phyloP scores from a whole-genome alignment of 106 monocot species.

The Platanthera guangdongensis region DNA sequence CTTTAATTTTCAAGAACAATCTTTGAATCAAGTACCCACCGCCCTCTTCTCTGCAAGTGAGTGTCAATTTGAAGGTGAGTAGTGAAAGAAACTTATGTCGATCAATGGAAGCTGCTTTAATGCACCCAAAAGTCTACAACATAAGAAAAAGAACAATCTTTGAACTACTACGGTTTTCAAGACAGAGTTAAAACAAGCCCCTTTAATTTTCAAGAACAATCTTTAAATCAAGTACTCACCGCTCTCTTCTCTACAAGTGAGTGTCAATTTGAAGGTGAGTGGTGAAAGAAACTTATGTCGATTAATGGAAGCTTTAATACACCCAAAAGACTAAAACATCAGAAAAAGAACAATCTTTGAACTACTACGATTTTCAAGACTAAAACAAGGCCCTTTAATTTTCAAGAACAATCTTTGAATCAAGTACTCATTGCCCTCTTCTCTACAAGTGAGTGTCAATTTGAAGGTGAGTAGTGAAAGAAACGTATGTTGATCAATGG shows the following conservation, averaged over 20 bases:
- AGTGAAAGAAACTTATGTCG: too few relatives aligned
- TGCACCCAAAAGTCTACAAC: neutral
- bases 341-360: neutral
- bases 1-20: neutral
- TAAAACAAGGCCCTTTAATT: neutral
- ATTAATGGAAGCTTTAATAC: too few relatives aligned
- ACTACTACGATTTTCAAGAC: neutral
- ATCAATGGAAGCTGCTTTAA: too few relatives aligned
- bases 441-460: neutral
- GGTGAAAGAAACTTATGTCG: too few relatives aligned
- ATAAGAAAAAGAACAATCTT: neutral
- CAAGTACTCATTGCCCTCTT: neutral
- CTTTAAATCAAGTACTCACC: neutral
- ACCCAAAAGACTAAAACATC: neutral
- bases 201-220: neutral
- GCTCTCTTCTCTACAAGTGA: neutral
- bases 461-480: too few relatives aligned
- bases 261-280: too few relatives aligned
- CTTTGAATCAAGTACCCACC: neutral
- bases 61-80: too few relatives aligned
- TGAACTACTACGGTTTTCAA: neutral
- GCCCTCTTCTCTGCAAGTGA: neutral
- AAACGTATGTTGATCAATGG: too few relatives aligned
- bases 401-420: neutral
- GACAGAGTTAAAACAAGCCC: neutral